Evolutionary conservation across 1,284 basidiomycete species (phyloP).

Genomic region (Rhodotorula sp.): DNA sequence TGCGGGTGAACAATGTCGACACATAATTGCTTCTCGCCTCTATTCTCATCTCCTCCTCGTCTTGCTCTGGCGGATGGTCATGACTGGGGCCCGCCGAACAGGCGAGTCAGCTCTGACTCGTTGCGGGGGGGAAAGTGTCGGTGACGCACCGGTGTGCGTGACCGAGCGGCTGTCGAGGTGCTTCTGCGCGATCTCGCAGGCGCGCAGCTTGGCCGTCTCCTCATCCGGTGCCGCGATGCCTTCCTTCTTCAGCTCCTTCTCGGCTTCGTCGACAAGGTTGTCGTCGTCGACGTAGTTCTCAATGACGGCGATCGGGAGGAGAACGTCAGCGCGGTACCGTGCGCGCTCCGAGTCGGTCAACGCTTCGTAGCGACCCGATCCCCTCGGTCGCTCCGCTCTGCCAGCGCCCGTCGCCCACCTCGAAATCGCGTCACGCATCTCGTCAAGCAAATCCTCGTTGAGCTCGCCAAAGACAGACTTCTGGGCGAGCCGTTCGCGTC

Average conservation of each 20-base stretch:
- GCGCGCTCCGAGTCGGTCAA: slow-evolving; percentile 9
- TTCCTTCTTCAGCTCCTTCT: neutral
- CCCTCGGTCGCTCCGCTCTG: neutral
- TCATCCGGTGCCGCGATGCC: slow-evolving; percentile 3
- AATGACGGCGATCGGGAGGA: slow-evolving; percentile 15
- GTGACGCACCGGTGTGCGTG: slow-evolving; percentile 19
- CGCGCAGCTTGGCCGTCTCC: neutral
- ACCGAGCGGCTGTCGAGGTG: slow-evolving; percentile 17
- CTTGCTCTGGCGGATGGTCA: too few species aligned
- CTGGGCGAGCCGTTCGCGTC: slow-evolving; percentile 16
- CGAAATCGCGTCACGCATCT: slow-evolving; percentile 6
- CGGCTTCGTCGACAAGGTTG: neutral
- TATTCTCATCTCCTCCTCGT: too few species aligned
- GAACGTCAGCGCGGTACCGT: slow-evolving; percentile 24
- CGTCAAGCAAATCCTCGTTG: slow-evolving; percentile 5
- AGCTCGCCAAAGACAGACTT: slow-evolving; percentile 22
- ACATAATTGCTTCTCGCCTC: too few species aligned
- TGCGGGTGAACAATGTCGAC: too few species aligned
- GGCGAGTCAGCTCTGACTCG: too few species aligned
- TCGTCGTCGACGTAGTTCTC: slow-evolving; percentile 20
- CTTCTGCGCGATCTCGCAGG: slow-evolving; percentile 5
- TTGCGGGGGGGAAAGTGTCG: too few species aligned
- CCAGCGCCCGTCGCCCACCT: slow-evolving; percentile 3
- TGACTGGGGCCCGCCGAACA: too few species aligned
- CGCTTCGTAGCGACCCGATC: slow-evolving; percentile 21